Evolutionary conservation across 352 stramenopile genomes (phyloP).

Genomic region (Globisporangium paroecandrum): DNA sequence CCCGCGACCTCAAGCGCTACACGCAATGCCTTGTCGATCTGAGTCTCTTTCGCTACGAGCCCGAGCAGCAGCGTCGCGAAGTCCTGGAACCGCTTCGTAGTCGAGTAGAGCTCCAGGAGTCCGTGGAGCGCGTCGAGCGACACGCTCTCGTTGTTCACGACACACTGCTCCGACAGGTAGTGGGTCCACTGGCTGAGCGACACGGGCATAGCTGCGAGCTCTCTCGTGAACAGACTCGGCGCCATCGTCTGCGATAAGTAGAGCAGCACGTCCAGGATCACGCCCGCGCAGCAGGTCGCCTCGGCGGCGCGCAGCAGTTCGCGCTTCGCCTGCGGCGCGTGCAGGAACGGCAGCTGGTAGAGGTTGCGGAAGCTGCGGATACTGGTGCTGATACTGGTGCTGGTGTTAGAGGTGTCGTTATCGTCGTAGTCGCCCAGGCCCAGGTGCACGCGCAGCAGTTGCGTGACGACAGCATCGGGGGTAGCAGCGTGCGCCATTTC

Average conservation of each 20-base stretch:
- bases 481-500: neutral
- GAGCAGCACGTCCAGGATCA: slow-evolving; percentile 71
- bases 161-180: slow-evolving; percentile 56
- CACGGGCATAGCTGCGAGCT: slow-evolving; percentile 36
- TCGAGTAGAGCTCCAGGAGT: slow-evolving; percentile 42
- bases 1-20: slow-evolving; percentile 50
- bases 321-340: slow-evolving; percentile 38
- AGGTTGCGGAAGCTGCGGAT: slow-evolving; percentile 54
- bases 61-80: slow-evolving; percentile 54
- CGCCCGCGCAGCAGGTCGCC: slow-evolving; percentile 41
- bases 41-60: slow-evolving; percentile 43
- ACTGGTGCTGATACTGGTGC: neutral
- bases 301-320: slow-evolving; percentile 48
- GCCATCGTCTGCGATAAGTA: slow-evolving; percentile 80
- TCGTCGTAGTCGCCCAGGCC: slow-evolving; percentile 43
- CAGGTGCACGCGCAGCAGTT: slow-evolving; percentile 87
- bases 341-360: slow-evolving; percentile 38
- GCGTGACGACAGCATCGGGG: slow-evolving; percentile 45
- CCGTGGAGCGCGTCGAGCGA: slow-evolving; percentile 43
- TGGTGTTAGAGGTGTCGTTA: neutral
- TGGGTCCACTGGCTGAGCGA: slow-evolving; percentile 64
- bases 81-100: slow-evolving; percentile 46
- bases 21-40: slow-evolving; percentile 28
- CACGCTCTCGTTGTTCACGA: slow-evolving; percentile 45
- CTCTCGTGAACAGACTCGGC: slow-evolving; percentile 38